Evolutionary conservation across 1,139 yeast species (phyloP).

Genomic region (Taphrina communis): DNA sequence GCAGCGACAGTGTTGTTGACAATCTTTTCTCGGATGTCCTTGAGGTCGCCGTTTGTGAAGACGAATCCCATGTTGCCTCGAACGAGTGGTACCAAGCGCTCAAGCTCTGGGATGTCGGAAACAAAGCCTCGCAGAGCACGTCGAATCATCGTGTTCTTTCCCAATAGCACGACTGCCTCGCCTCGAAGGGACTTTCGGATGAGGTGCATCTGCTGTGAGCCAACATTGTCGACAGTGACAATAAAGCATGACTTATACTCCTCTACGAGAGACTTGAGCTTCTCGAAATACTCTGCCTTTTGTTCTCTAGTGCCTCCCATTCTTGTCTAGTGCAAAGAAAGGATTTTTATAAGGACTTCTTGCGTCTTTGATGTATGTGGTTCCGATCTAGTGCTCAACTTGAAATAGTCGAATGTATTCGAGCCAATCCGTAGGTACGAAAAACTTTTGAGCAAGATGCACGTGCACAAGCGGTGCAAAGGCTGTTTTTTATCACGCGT

Average conservation of each 20-base stretch:
- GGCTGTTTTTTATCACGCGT: not conserved
- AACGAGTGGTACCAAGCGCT: slow-evolving; percentile 91
- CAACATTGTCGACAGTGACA: slow-evolving; percentile 99
- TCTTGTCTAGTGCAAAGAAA: slow-evolving; percentile 36
- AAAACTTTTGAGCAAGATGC: slow-evolving; percentile 1
- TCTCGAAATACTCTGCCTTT: slow-evolving; percentile 92
- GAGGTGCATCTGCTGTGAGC: slow-evolving; percentile 99
- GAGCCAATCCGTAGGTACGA: not conserved
- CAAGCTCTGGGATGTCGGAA: slow-evolving; percentile 92
- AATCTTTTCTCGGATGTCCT: slow-evolving; percentile 85
- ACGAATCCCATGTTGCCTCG: slow-evolving; percentile 99
- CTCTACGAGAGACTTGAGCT: slow-evolving; percentile 93
- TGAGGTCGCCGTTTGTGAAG: slow-evolving; percentile 96
- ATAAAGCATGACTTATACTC: slow-evolving; percentile 97
- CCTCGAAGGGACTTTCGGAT: slow-evolving; percentile 97
- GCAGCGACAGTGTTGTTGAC: slow-evolving; percentile 97
- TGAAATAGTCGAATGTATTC: not conserved
- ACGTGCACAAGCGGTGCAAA: not conserved
- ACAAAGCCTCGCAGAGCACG: slow-evolving; percentile 98
- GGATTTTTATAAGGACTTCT: slow-evolving; percentile 41
- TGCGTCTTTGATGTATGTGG: slow-evolving; percentile 4
- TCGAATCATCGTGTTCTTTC: slow-evolving; percentile 99
- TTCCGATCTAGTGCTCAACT: not conserved
- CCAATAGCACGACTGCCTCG: slow-evolving; percentile 95
- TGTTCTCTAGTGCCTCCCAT: slow-evolving; percentile 99